phyloP scores from a whole-genome alignment of 768 basidiomycete genomes.

The Sarcomyxa edulis region DNA sequence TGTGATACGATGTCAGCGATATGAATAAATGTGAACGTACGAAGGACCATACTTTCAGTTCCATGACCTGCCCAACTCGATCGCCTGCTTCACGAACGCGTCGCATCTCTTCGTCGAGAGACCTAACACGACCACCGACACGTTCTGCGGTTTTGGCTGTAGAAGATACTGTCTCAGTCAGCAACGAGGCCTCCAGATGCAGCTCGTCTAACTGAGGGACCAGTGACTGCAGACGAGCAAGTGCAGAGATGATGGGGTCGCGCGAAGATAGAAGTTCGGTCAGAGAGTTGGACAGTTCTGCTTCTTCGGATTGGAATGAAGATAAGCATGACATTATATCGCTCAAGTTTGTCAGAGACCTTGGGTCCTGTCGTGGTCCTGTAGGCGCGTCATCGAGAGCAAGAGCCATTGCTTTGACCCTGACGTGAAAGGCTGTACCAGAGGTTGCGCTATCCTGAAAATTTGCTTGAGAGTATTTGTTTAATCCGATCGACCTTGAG shows the following conservation, averaged over 20 bases:
- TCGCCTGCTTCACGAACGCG: constrained; percentile 89
- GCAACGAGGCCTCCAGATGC: constrained; percentile 46
- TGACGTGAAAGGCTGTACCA: too few relatives aligned
- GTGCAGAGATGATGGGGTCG: constrained; percentile 57
- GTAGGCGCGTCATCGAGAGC: background rate
- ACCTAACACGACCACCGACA: constrained; percentile 86
- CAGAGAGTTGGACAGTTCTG: constrained; percentile 69
- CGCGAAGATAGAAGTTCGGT: constrained; percentile 64
- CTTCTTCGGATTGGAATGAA: constrained; percentile 70
- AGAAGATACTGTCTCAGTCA: constrained; percentile 55
- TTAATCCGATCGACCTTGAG: too few relatives aligned
- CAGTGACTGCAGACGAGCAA: constrained; percentile 57
- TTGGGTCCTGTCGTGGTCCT: constrained; percentile 22
- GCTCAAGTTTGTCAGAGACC: constrained; percentile 52
- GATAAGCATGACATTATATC: constrained; percentile 76
- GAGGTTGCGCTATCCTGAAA: too few relatives aligned
- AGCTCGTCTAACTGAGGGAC: constrained; percentile 61
- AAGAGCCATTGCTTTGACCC: too few relatives aligned
- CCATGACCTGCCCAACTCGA: constrained; percentile 88
- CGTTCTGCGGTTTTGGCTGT: constrained; percentile 80
- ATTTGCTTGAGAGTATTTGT: too few relatives aligned
- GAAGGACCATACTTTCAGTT: constrained; percentile 71
- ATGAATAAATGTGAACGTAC: background rate
- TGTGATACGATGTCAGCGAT: constrained; percentile 13
- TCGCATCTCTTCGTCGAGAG: constrained; percentile 90